phyloP scores from a whole-genome alignment of 2,329 filamentous ascomycete species.

The Sporothrix pallida region DNA sequence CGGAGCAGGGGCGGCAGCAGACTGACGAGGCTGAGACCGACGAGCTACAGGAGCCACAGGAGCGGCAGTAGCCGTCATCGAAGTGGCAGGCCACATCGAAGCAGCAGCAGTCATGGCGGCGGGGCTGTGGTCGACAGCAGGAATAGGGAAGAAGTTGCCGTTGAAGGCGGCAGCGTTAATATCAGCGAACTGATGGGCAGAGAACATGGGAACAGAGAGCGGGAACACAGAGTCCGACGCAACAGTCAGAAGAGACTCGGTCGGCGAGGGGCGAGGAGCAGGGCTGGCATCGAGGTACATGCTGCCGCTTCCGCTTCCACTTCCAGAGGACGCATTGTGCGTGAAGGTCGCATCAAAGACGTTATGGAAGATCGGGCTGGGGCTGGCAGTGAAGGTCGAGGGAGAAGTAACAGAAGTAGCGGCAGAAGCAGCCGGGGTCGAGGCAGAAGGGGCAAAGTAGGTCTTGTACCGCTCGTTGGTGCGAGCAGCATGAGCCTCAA shows the following conservation, averaged over 20 bases:
- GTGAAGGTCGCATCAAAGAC: constrained; percentile 42
- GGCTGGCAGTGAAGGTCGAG: constrained; percentile 53
- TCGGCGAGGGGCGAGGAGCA: constrained; percentile 30
- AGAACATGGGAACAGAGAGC: constrained; percentile 35
- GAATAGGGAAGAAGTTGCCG: constrained; percentile 11
- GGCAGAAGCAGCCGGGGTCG: background rate
- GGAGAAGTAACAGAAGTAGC: constrained; percentile 45
- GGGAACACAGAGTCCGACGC: constrained; percentile 32
- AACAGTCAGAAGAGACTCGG: constrained; percentile 51
- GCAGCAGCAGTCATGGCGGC: background rate
- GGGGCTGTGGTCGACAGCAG: constrained; percentile 38
- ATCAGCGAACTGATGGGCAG: constrained; percentile 42
- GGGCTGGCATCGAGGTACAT: constrained; percentile 33
- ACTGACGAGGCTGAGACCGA: constrained; percentile 17
- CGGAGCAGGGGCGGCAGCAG: constrained; percentile 4
- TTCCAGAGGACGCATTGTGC: constrained; percentile 19
- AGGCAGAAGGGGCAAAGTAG: constrained; percentile 53
- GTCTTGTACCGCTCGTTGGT: constrained; percentile 67
- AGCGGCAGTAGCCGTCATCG: background rate
- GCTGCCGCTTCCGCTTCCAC: constrained; percentile 31
- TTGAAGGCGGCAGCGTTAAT: background rate
- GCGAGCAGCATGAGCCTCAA: constrained; percentile 45
- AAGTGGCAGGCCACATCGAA: constrained; percentile 3
- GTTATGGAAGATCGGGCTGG: constrained; percentile 51
- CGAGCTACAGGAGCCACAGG: constrained; percentile 26